Base-by-base conservation (phyloP, 805 yeast genomes). In the Clavispora fructus region DNA sequence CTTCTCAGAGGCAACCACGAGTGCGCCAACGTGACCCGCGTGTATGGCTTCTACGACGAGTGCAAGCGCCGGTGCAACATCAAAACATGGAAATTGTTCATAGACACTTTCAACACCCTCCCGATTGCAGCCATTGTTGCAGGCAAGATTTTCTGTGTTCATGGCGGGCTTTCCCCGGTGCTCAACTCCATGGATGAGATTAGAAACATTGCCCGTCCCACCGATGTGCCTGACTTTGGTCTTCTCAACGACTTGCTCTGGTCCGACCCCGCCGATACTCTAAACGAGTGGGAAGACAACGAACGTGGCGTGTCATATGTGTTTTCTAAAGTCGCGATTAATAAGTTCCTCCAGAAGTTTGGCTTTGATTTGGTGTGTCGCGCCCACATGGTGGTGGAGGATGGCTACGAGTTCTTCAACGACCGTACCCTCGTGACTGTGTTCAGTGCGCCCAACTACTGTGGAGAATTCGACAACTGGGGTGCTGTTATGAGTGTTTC, bases 401-500 rank as follows among this genome's bases (percentile, higher is more conserved):
- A 83, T 57, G 90, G 90, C 7, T 83, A 83, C 62, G 90, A 83
- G 62, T 83, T 83, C 56, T 83, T 83, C 69, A 83, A 83, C 55
- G 87, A 84, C 59, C 67, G 86, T 30, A 78, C 84, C 9, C 68
- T 83, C 52, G 89, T 84, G 23, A 83, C 90, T 0, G 88, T 83
- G 19, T 83, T 83, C 59, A 75, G 82, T 43, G 90, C 90, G 2
- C 90, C 89, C 10, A 83, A 83, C 62, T 83, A 83, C 61, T 83
- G 89, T 58, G 89, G 90, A n/a, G 90, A 83, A 63, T 83, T 83
- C 59, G 88, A 90, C 63, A 89, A 89, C 59, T 89, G 96, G 96
- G 97, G 96, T 23, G 99, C 99, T 2, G 97, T 92, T 6, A 92
- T 92, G 98, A 83, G 95, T 56, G 98, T 92, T 13, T 80, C 88